Base-by-base conservation (phyloP, 2,329 filamentous ascomycete genomes). In the Conoideocrella luteorostrata region DNA sequence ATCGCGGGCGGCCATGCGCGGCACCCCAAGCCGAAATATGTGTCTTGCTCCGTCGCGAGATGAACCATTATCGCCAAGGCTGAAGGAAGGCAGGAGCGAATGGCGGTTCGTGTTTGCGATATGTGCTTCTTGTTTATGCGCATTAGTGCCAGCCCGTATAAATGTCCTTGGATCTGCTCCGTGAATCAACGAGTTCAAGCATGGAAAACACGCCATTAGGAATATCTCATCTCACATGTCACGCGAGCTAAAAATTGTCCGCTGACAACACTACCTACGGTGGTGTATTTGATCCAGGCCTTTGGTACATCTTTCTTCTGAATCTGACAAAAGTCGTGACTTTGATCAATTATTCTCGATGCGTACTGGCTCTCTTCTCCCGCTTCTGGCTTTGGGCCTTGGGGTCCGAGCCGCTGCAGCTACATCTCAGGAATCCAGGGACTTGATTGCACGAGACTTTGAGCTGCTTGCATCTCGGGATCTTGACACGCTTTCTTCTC, bases 301-400 rank as follows among this genome's bases (percentile, higher is more conserved):
- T 13, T 23, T 18, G 13, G n/a, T n/a, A 4, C 7, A 26, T 30
- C 3, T 21, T 6, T 22, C 9, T 24, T 12, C n/a, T 11, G 17
- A 20, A 20, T 30, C 9, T 11, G 11, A 23, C 21, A 2, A n/a
- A 17, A 22, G 6, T 34, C 7, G 13, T 9, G 12, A 33, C 21
- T 24, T n/a, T 9, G 12, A 10, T 10, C 5, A 12, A 20, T 18
- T 3, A 30, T 21, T 26, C 13, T 42, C 44, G 22, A 54, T 54
- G 52, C 52, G 48, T 46, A 34, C 17, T 23, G 37, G 36, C 22
- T 49, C 20, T 18, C 24, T 52, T 20, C 22, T 53, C 12, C 36
- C 45, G 21, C 41, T 55, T 21, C 30, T 55, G 13, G 47, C 48
- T n/a, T 49, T 52, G 18, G 44, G 47, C 33, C 37, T 37, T n/a